These are phyloP conservation scores for Kitagawia praeruptora DNA, from an alignment of 129 eudicot genomes.

Conservation along the genomic window DNA sequence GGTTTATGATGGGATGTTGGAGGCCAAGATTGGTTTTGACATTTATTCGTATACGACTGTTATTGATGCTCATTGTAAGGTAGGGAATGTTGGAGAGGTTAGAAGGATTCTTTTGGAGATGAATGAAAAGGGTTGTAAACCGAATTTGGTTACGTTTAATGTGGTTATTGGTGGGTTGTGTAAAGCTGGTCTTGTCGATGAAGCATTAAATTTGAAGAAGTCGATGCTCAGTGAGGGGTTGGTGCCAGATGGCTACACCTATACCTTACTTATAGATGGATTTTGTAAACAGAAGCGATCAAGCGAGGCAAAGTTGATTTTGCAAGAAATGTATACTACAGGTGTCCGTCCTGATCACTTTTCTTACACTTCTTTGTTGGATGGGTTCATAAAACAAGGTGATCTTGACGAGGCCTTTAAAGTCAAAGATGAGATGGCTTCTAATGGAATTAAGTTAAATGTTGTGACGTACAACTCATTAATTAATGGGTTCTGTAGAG, in stretches of 20 bases:
- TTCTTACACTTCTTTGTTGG: constrained; percentile 61
- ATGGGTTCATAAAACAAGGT: constrained; percentile 87
- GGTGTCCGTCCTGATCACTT: constrained; percentile 50
- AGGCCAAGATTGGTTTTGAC: constrained; percentile 42
- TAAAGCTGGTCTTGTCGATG: constrained; percentile 42
- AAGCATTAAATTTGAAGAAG: constrained; percentile 60
- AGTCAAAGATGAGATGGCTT: constrained; percentile 53
- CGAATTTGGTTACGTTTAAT: constrained; percentile 68
- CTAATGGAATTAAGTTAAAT: constrained; percentile 48
- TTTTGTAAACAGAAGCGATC: constrained; percentile 54
- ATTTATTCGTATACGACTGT: constrained; percentile 58
- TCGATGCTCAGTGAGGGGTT: constrained; percentile 53
- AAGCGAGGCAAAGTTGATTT: constrained; percentile 52
- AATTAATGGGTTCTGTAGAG: constrained; percentile 59
- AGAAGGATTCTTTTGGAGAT: constrained; percentile 56
- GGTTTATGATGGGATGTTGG: constrained; percentile 51
- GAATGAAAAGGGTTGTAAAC: constrained; percentile 54
- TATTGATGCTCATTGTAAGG: constrained; percentile 63
- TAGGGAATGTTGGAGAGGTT: constrained; percentile 44
- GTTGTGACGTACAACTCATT: constrained; percentile 47
- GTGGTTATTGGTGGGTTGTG: constrained; percentile 72
- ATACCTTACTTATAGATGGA: constrained; percentile 54
- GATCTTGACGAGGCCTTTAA: constrained; percentile 50
- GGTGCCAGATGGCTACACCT: constrained; percentile 67
- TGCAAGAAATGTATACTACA: constrained; percentile 52